Evolutionary conservation across 345 rosid species (phyloP), one percentile per base, ranked within the genome.

Genomic region (Fremontodendron californicum): DNA sequence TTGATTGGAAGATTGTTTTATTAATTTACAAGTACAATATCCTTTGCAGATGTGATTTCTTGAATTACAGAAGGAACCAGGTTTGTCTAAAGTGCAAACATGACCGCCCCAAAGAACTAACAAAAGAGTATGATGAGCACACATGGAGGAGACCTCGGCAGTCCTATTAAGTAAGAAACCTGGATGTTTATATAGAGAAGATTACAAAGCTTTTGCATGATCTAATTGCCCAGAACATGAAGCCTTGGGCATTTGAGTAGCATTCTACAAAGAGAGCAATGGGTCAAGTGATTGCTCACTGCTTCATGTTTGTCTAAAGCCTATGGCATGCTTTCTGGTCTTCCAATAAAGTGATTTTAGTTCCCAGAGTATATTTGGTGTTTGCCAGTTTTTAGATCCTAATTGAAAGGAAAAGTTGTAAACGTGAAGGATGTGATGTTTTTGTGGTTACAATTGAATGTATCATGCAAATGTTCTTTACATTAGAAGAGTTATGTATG

Each of bases 51-150:
- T 94, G 97, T 57, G 88, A 94, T 84, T 91, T 84, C 82, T 35
- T 94, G 66, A 94, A 94, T 84, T 94, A 48, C 84, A 84, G 88
- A 62, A 80, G 92, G 86, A 94, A 92, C 76, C 46, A 15, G 21
- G 80, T 42, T 21, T 94, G 97, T 87, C 82, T 80, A 15, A 94
- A 89, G 79, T 91, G 96, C 82, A 81, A 85, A 9, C 52, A 78
- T 77, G 77, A 80, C 49, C 91, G 86, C 39, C 88, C 87, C 18
- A 79, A 70, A 21, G 78, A 74, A 81, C 64, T 73, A 9, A 42
- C 69, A 33, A 54, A 55, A 2, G 83, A 79, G 68, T 68, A 84
- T 1, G 86, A 84, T 4, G 85, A 83, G 21, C 86, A 83, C 7
- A 52, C 77, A 7, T 89, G 89, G 89, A 83, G 48, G 52, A 67